Evolutionary conservation across 148 eudicot genomes (phyloP), one percentile per base, ranked within the genome.

Genomic region (Chenopodium formosanum): DNA sequence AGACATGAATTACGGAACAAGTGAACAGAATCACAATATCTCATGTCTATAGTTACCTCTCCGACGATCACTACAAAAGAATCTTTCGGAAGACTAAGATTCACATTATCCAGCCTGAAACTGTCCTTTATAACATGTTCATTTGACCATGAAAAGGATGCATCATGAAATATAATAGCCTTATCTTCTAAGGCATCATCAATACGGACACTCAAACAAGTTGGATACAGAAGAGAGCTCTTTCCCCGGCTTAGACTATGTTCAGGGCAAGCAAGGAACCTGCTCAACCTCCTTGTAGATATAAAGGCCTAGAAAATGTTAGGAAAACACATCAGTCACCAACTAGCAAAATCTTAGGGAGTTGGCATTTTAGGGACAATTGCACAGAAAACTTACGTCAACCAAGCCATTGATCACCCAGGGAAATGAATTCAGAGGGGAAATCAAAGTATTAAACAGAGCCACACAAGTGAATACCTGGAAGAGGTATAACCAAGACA

Each of bases 381-480:
- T 37, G 22, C 75, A 37, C 40, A 80, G 74, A 32, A 73, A 83
- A 90, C 98, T 92, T 88, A 94, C 98, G 87, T 94, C 98, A 86
- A 94, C 88, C 78, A 96, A 86, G 79, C 99, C 99, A 79, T 96
- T 96, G 52, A 94, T 94, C 90, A 96, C 99, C 99, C 99, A 96
- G 6, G 99, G 99, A 84, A 95, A 96, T 78, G 99, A 96, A 87
- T 96, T 96, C 72, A 94, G 86, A 10, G 98, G 99, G 79, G 98
- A 92, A 83, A 96, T 96, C 88, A 96, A 89, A 87, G 82, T 94
- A 73, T 96, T 96, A 81, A 96, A 96, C 60, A 95, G 89, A 74
- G 99, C 97, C 88, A 96, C 87, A 82, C 98, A 96, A 79, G 99
- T 96, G 81, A 96, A 96, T 70, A 93, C 99, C 99, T 95, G 94